Conservation (phyloP, 2,329 filamentous ascomycete genomes). For the Metarhizium rileyi region DNA sequence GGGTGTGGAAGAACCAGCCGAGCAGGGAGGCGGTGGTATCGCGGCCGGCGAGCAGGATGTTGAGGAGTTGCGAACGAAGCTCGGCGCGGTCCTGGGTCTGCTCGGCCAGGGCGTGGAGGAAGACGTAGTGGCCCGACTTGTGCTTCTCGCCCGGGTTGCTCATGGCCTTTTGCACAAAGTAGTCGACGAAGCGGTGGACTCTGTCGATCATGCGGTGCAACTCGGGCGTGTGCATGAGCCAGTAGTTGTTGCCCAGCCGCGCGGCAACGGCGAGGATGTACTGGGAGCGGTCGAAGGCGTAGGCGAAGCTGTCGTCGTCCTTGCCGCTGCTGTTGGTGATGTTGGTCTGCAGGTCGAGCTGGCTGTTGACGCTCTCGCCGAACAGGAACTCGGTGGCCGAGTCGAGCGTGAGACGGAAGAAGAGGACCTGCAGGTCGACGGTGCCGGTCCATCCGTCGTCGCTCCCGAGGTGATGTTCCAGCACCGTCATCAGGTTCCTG, state of each 20-base stretch:
- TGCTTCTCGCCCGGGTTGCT: constrained; percentile 15
- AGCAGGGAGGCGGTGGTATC: constrained; percentile 43
- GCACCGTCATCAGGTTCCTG: constrained; percentile 18
- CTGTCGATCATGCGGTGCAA: constrained; percentile 54
- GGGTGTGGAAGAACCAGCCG: constrained; percentile 35
- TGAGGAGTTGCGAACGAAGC: constrained; percentile 23
- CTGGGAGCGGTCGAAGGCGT: constrained; percentile 22
- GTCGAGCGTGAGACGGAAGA: constrained; percentile 40
- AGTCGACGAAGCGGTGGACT: constrained; percentile 59
- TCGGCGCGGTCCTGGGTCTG: constrained; percentile 21
- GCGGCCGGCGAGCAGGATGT: constrained; percentile 37
- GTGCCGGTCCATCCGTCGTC: constrained; percentile 20
- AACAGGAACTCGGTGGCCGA: constrained; percentile 51
- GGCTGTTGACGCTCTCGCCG: constrained; percentile 39
- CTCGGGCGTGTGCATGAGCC: constrained; percentile 39
- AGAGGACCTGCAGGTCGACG: constrained; percentile 35
- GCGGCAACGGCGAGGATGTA: constrained; percentile 44
- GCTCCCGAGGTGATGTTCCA: constrained; percentile 18
- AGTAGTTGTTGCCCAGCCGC: constrained; percentile 32
- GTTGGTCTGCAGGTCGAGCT: constrained; percentile 20
- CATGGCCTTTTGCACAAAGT: constrained; percentile 53
- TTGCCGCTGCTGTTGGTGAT: constrained; percentile 15
- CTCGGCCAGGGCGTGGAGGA: constrained; percentile 20
- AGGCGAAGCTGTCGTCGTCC: constrained; percentile 19
- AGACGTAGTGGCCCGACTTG: constrained; percentile 17